Evolutionary conservation across 345 rosid species (phyloP).

Genomic region (Odontarrhena argentea): DNA sequence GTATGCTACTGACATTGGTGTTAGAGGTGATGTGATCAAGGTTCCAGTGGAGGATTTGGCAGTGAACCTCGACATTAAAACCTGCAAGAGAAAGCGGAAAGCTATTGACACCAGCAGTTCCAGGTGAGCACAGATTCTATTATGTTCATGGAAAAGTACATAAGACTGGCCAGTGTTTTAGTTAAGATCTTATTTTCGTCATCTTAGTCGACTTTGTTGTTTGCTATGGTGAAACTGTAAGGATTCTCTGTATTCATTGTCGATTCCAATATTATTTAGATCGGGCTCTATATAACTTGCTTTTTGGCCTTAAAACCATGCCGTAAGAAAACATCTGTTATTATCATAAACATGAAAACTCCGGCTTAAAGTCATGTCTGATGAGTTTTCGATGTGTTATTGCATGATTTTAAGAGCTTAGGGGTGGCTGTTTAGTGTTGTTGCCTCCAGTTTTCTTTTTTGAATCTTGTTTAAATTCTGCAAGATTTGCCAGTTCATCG

Average conservation of each 20-base stretch:
- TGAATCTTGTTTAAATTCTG: conserved; percentile 54
- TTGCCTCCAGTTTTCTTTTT: conserved; percentile 32
- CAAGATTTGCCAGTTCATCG: conserved; percentile 51
- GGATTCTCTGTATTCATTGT: conserved; percentile 12
- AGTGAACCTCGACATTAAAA: conserved; percentile 25
- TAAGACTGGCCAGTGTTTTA: conserved; percentile 33
- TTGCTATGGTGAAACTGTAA: conserved; percentile 25
- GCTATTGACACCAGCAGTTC: conserved; percentile 13
- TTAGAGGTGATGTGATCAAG: conserved; percentile 82
- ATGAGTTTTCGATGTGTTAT: conserved; percentile 23
- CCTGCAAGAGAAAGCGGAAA: conserved; percentile 17
- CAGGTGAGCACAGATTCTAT: conserved; percentile 21
- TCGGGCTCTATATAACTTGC: conserved; percentile 10
- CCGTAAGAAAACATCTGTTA: conserved; percentile 25
- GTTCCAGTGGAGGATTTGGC: conserved; percentile 73
- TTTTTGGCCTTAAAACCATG: conserved; percentile 29
- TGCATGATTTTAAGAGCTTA: conserved; percentile 21
- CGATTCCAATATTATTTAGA: conserved; percentile 23
- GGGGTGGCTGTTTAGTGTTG: conserved; percentile 35
- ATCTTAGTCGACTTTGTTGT: conserved; percentile 6
- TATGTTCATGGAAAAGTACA: conserved; percentile 6
- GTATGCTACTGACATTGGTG: conserved; percentile 93
- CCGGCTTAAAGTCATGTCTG: conserved; percentile 14
- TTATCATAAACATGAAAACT: conserved; percentile 35
- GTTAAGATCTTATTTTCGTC: conserved; percentile 8